Conservation (phyloP, 2,329 filamentous ascomycete genomes). For the Pyrenochaeta sp. region DNA sequence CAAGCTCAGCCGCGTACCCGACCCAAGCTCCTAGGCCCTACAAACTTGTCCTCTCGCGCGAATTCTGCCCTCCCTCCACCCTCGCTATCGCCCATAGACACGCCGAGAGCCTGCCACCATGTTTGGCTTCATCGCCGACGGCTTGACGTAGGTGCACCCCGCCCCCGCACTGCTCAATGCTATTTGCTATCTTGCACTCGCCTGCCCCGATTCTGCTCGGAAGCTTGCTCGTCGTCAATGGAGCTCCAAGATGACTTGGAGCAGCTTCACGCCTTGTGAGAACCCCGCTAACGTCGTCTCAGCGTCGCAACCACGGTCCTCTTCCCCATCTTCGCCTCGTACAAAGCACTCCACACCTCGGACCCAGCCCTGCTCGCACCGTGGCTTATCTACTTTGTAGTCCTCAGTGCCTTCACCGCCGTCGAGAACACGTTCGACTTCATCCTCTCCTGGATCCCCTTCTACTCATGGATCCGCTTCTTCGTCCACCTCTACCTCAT, state of each 20-base stretch:
- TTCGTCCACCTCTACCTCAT: slow-evolving; percentile 91
- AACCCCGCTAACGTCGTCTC: slow-evolving; percentile 22
- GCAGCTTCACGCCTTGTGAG: neutral
- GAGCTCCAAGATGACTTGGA: slow-evolving; percentile 21
- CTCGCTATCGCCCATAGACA: slow-evolving; percentile 9
- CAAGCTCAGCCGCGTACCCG: slow-evolving; percentile 25
- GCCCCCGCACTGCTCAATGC: slow-evolving; percentile 32
- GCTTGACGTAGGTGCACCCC: slow-evolving; percentile 45
- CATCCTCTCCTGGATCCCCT: slow-evolving; percentile 88
- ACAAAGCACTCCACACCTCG: slow-evolving; percentile 94
- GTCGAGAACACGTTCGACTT: slow-evolving; percentile 89
- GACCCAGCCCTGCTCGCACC: slow-evolving; percentile 89
- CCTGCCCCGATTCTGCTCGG: too few species aligned
- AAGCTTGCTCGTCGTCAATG: slow-evolving; percentile 13
- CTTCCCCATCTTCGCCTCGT: slow-evolving; percentile 95
- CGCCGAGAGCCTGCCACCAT: slow-evolving; percentile 23
- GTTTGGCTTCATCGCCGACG: slow-evolving; percentile 50
- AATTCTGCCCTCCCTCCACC: slow-evolving; percentile 3
- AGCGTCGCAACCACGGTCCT: slow-evolving; percentile 74
- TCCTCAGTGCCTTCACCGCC: slow-evolving; percentile 80
- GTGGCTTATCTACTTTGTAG: slow-evolving; percentile 99
- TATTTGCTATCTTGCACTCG: too few species aligned
- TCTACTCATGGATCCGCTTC: slow-evolving; percentile 91
- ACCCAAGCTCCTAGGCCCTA: slow-evolving; percentile 20
- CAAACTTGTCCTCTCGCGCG: slow-evolving; percentile 2